Evolutionary conservation across 129 eudicot species (phyloP), one percentile per base, ranked within the genome.

Genomic region (Solidago caesia): DNA sequence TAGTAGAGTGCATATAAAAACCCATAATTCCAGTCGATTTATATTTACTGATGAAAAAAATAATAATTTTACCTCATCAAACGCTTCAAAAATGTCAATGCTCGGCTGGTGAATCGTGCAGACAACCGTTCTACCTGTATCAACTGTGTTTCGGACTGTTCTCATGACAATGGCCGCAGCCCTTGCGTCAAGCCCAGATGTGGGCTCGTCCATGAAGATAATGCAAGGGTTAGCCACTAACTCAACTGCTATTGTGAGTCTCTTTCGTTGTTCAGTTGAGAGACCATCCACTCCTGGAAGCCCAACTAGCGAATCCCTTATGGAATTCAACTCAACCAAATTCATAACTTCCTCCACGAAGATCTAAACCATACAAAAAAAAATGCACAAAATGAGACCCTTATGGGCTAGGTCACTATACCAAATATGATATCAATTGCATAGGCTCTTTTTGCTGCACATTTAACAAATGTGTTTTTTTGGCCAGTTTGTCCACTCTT

Each of bases 91-190:
- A 39, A 89, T 92, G 78, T 89, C 96, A 67, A 89, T 87, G 75
- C 96, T 89, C 1, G 98, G 96, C 33, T 89, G 96, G 77, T 92
- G 97, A 69, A 92, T 89, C 11, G 97, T 92, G 82, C 97, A 89
- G 8, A 92, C 97, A 44, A 92, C 94, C 0, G 96, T 89, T 79
- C 97, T 71, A 16, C 96, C 96, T 0, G 94, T 89, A 56, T 92
- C 89, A 2, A 92, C 97, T 0, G 94, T 92, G 83, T 89, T 89
- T 64, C 96, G 82, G 49, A 92, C 97, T 0, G 94, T 82, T 9
- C 96, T 75, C 96, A 92, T 92, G 44, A 92, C 94, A 71, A 92
- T 89, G 47, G 97, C 94, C 26, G 97, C 91, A 44, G 96, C 91
- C 69, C 97, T 78, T 61, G 97, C 96, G 58, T 92, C 97, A 53